phyloP scores from a whole-genome alignment of 1,284 basidiomycete genomes.

The Rhodofomes roseus region DNA sequence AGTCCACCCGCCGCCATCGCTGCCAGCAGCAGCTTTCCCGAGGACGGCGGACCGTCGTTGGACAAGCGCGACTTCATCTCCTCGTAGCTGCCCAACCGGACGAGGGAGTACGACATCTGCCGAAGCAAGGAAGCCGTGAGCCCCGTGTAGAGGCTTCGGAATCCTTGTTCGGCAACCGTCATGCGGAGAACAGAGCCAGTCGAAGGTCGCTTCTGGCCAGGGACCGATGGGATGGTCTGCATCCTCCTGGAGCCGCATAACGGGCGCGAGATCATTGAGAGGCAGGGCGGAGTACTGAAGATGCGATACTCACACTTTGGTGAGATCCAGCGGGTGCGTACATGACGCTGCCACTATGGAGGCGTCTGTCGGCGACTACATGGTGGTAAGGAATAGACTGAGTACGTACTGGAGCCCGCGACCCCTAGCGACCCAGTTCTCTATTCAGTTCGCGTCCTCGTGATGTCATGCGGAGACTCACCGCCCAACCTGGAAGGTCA shows the following conservation, averaged over 20 bases:
- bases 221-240: conserved; percentile 58
- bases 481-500: conserved; percentile 62
- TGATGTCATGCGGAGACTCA: conserved; percentile 30
- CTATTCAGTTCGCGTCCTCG: neutral
- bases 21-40: conserved; percentile 53
- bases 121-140: conserved; percentile 82
- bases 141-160: conserved; percentile 78
- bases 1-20: conserved; percentile 73
- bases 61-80: conserved; percentile 60
- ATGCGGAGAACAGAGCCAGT: conserved; percentile 53
- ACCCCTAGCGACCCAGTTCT: conserved; percentile 43
- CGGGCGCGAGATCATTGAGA: conserved; percentile 4
- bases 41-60: conserved; percentile 43
- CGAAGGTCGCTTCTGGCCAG: conserved; percentile 47
- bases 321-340: conserved; percentile 84
- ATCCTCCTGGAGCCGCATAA: conserved; percentile 52
- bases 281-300: neutral
- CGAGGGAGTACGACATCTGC: conserved; percentile 91
- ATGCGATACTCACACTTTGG: conserved; percentile 67
- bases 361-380: conserved; percentile 8
- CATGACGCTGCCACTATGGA: conserved; percentile 76
- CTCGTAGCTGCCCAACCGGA: conserved; percentile 85
- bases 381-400: conserved; percentile 3
- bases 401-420: conserved; percentile 67
- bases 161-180: conserved; percentile 58